A percentile compares a stretch with the other conserved stretches of the same genome.
phyloP scores from a whole-genome alignment of 225 moss, liverwort and hornwort genomes.

The Thuidium tamariscinum region DNA sequence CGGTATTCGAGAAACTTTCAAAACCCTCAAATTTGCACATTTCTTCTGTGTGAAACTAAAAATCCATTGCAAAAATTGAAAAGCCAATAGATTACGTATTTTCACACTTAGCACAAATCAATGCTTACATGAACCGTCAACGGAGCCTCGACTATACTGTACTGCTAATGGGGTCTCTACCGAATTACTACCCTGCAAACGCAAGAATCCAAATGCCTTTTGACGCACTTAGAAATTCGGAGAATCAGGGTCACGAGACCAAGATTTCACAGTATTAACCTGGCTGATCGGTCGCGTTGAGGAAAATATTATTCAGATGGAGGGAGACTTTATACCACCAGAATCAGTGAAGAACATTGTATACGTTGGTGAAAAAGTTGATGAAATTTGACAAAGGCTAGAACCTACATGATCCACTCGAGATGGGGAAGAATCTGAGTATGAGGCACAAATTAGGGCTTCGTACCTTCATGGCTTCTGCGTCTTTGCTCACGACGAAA shows the following conservation, averaged over 20 bases:
- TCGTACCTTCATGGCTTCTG: slow-evolving; percentile 30
- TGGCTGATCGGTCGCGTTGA: background rate
- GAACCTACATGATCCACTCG: background rate
- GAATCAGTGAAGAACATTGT: too few relatives aligned
- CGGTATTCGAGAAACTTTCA: background rate
- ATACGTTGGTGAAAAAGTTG: too few relatives aligned
- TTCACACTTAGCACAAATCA: background rate
- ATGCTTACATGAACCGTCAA: background rate
- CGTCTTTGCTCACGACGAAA: slow-evolving; percentile 61
- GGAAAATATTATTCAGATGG: too few relatives aligned
- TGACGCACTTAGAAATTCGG: background rate
- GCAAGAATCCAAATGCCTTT: background rate
- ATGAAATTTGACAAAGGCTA: background rate
- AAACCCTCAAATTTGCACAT: too few relatives aligned
- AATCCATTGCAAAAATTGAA: background rate
- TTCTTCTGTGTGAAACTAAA: background rate
- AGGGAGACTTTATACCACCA: background rate
- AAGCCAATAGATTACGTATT: background rate
- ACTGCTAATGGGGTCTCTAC: background rate
- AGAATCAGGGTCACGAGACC: background rate
- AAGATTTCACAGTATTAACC: too few relatives aligned
- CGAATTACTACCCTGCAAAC: background rate
- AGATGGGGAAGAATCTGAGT: background rate
- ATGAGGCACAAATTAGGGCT: too few relatives aligned
- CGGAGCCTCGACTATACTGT: background rate